Evolutionary conservation across 805 yeast genomes (phyloP).

Genomic region (Clavispora carvajalis): DNA sequence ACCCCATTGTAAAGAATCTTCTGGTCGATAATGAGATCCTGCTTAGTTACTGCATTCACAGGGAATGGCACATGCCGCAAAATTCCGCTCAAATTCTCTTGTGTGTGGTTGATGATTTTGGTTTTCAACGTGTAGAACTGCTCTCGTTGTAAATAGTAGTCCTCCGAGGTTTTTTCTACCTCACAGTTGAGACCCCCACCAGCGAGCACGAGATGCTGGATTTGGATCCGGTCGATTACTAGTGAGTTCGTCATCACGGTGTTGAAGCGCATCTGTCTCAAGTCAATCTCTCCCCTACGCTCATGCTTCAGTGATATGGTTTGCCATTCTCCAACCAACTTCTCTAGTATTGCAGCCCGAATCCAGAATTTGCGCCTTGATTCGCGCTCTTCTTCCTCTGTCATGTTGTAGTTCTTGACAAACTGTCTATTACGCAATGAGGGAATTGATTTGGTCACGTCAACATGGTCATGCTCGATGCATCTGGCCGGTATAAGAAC

Average conservation of each 20-base stretch:
- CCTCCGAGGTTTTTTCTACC: conserved; percentile 8
- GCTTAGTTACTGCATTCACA: conserved; percentile 7
- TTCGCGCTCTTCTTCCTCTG: conserved; percentile 50
- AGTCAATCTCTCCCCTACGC: conserved; percentile 55
- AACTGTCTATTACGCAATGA: conserved; percentile 67
- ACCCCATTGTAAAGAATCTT: conserved; percentile 69
- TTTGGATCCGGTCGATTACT: conserved; percentile 42
- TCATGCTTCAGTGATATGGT: conserved; percentile 17
- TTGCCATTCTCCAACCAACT: conserved; percentile 64
- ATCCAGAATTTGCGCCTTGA: conserved; percentile 77
- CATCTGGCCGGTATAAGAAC: conserved; percentile 67
- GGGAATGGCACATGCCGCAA: conserved; percentile 54
- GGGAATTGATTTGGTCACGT: conserved; percentile 56
- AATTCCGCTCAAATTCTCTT: conserved; percentile 43
- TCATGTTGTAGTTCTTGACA: conserved; percentile 49
- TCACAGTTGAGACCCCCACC: conserved; percentile 11
- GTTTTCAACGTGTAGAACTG: conserved; percentile 49
- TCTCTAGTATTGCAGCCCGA: conserved; percentile 56
- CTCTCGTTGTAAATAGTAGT: conserved; percentile 26
- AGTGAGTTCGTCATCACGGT: conserved; percentile 55
- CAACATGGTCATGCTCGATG: conserved; percentile 37
- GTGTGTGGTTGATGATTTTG: conserved; percentile 44
- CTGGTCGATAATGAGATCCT: conserved; percentile 39
- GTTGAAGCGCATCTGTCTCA: conserved; percentile 61
- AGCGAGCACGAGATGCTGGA: conserved; percentile 26